Evolutionary conservation across 1,139 yeast genomes (phyloP).

Genomic region (Geotrichum citri-aurantii): DNA sequence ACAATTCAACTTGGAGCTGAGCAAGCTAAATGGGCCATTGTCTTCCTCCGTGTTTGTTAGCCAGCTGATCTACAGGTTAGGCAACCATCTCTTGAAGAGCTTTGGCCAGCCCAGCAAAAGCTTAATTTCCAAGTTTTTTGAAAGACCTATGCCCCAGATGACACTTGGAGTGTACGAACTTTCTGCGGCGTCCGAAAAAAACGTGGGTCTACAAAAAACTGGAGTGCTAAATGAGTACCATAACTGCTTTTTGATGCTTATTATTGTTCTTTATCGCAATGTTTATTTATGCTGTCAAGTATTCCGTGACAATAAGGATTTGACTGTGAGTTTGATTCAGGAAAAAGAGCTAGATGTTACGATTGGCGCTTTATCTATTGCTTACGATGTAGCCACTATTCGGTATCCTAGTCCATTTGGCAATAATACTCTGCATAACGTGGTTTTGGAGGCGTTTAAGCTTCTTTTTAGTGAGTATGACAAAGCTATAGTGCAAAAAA

Average conservation of each 20-base stretch:
- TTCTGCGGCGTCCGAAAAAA: neutral
- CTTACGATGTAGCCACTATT: conserved; percentile 10
- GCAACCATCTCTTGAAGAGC: neutral
- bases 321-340: neutral
- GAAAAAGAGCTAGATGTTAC: conserved; percentile 5
- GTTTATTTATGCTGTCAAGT: conserved; percentile 3
- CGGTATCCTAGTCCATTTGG: conserved; percentile 7
- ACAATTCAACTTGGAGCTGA: conserved; percentile 2
- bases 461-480: neutral
- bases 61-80: conserved; percentile 5
- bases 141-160: conserved; percentile 2
- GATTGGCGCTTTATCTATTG: conserved; percentile 1
- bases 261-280: conserved; percentile 5
- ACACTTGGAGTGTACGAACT: conserved; percentile 3
- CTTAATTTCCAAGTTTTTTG: neutral
- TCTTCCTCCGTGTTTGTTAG: conserved; percentile 7
- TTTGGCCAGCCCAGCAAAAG: conserved; percentile 1
- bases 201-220: neutral
- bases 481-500: neutral
- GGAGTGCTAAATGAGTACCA: neutral
- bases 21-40: conserved; percentile 4
- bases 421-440: neutral
- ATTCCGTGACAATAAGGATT: neutral
- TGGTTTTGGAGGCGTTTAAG: conserved; percentile 5
- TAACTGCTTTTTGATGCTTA: conserved; percentile 4